Conservation (phyloP, 2,329 filamentous ascomycete species). For the Stagonosporopsis rhizophila region DNA sequence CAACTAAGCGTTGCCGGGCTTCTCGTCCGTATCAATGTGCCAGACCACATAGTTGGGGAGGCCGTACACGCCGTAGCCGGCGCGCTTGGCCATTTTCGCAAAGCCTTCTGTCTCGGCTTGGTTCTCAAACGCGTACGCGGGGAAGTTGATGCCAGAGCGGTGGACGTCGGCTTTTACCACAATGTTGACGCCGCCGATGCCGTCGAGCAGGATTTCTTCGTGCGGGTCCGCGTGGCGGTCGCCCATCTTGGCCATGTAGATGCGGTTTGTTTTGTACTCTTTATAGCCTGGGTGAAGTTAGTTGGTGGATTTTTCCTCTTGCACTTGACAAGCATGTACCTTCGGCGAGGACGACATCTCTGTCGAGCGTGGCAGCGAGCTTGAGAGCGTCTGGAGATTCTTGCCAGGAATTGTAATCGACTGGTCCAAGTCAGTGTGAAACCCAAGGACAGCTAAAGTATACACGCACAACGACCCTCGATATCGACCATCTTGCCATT, state of each 20-base stretch:
- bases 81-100: constrained; percentile 97
- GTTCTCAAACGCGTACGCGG: constrained; percentile 95
- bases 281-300: constrained; percentile 74
- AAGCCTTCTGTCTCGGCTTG: constrained; percentile 99
- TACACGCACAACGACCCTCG: constrained; percentile 83
- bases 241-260: constrained; percentile 88
- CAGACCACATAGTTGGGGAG: constrained; percentile 98
- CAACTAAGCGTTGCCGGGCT: constrained; percentile 73
- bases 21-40: constrained; percentile 97
- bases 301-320: too few relatives aligned
- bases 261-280: constrained; percentile 88
- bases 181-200: constrained; percentile 96
- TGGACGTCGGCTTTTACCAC: constrained; percentile 98
- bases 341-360: constrained; percentile 86
- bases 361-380: constrained; percentile 74
- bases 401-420: constrained; percentile 99
- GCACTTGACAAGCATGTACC: constrained; percentile 57
- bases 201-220: constrained; percentile 89
- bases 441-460: too few relatives aligned
- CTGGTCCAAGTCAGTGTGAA: constrained; percentile 54
- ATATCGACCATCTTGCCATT: constrained; percentile 72
- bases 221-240: constrained; percentile 93
- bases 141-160: constrained; percentile 96
- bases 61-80: constrained; percentile 90
- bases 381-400: constrained; percentile 86